Conservation (phyloP, 2,329 filamentous ascomycete genomes). For the Paecilomyces sp. region DNA sequence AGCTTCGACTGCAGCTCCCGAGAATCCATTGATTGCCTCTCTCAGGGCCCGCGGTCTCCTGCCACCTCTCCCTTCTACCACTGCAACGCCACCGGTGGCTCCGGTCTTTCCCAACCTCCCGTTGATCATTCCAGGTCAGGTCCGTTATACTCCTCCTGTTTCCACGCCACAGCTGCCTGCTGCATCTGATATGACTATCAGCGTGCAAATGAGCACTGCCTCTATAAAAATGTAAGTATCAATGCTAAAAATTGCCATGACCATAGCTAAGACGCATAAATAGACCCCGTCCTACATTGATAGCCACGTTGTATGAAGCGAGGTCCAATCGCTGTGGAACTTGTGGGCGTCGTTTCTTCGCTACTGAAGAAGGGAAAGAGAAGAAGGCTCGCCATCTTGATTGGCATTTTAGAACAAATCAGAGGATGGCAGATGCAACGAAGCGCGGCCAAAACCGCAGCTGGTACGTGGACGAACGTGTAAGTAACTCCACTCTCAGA, state of each 20-base stretch:
- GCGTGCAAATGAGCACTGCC: conserved; percentile 52
- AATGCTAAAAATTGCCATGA: conserved; percentile 1
- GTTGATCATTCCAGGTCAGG: conserved; percentile 32
- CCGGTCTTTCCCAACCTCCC: conserved; percentile 34
- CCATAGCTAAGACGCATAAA: conserved; percentile 9
- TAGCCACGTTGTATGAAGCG: conserved; percentile 69
- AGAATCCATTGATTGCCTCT: conserved; percentile 59
- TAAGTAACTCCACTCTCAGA: conserved; percentile 37
- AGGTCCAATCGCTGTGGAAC: conserved; percentile 83
- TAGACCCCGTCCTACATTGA: conserved; percentile 67
- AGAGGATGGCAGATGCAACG: conserved; percentile 76
- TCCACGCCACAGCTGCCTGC: conserved; percentile 24
- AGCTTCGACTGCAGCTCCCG: conserved; percentile 35
- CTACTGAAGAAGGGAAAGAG: conserved; percentile 68
- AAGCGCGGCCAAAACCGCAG: conserved; percentile 84
- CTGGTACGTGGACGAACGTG: conserved; percentile 88
- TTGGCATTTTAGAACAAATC: conserved; percentile 95
- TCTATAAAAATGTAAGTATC: conserved; percentile 65
- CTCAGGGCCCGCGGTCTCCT: conserved; percentile 64
- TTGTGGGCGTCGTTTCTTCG: conserved; percentile 79
- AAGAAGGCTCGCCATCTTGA: conserved; percentile 91
- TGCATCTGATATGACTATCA: conserved; percentile 20
- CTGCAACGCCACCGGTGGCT: conserved; percentile 29
- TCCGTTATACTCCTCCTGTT: conserved; percentile 28
- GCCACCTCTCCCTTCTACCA: conserved; percentile 35